Evolutionary conservation across 768 basidiomycete genomes (phyloP).

Genomic region (Russula ochroleuca): DNA sequence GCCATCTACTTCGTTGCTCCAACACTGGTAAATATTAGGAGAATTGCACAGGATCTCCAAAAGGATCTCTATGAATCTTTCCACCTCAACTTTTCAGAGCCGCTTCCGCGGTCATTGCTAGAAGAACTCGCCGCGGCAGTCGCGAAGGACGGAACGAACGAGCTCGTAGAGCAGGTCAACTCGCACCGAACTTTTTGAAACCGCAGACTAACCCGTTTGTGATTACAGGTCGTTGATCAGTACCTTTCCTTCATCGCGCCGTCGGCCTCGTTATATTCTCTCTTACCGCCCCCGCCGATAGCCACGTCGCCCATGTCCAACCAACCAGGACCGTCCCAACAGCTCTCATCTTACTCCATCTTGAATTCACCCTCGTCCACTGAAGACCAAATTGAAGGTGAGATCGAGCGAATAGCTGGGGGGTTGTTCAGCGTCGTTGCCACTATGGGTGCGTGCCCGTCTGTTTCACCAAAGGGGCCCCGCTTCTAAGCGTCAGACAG

Average conservation of each 20-base stretch:
- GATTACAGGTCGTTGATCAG: slow-evolving; percentile 81
- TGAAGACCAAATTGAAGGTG: slow-evolving; percentile 87
- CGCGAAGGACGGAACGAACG: slow-evolving; percentile 77
- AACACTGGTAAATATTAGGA: slow-evolving; percentile 74
- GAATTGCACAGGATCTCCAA: slow-evolving; percentile 91
- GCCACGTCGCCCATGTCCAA: slow-evolving; percentile 36
- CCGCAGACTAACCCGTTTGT: neutral
- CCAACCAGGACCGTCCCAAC: slow-evolving; percentile 34
- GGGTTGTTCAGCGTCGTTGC: slow-evolving; percentile 91
- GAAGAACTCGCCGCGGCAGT: slow-evolving; percentile 92
- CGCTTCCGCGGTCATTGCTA: slow-evolving; percentile 78
- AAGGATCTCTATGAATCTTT: slow-evolving; percentile 88
- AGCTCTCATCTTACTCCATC: slow-evolving; percentile 69
- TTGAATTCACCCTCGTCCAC: slow-evolving; percentile 88
- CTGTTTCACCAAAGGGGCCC: neutral
- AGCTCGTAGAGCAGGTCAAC: slow-evolving; percentile 71
- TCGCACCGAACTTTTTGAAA: slow-evolving; percentile 26
- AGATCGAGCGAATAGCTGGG: slow-evolving; percentile 85
- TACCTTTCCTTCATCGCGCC: slow-evolving; percentile 96
- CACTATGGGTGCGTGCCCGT: slow-evolving; percentile 60
- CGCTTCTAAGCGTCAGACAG: slow-evolving; percentile 38
- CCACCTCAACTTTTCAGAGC: slow-evolving; percentile 93
- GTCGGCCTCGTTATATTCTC: slow-evolving; percentile 87
- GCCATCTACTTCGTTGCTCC: slow-evolving; percentile 96
- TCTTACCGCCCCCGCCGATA: slow-evolving; percentile 58